These are phyloP conservation scores for Triticum dicoccoides DNA, from an alignment of 176 grass and related monocot genomes.

Conservation along the genomic window DNA sequence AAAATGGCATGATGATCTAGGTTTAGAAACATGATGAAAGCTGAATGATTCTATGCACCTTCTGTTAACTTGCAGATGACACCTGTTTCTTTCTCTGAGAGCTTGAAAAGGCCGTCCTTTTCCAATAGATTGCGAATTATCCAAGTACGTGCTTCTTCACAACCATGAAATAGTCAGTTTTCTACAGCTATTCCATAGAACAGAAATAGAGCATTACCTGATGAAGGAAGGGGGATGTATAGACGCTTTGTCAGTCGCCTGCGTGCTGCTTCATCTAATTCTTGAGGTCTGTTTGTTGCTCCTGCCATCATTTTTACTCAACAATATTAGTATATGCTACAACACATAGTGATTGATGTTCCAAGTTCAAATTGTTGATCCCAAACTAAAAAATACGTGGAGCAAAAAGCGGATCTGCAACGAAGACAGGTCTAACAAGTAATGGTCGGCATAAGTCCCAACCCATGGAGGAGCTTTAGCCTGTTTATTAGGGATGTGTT, in stretches of 20 bases:
- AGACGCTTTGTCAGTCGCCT: conserved; percentile 87
- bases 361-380: not conserved
- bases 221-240: conserved; percentile 94
- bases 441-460: not conserved
- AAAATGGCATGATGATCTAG: conserved; percentile 9
- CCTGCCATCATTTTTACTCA: conserved; percentile 43
- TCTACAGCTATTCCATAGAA: not conserved
- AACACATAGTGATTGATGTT: not conserved
- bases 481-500: not conserved
- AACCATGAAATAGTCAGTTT: conserved; percentile 35
- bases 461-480: not conserved
- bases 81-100: conserved; percentile 70
- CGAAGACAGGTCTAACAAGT: not conserved
- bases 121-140: conserved; percentile 80
- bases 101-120: conserved; percentile 93
- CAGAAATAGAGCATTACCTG: conserved; percentile 53
- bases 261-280: conserved; percentile 96
- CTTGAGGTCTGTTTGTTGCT: conserved; percentile 97
- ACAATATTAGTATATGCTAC: conserved; percentile 18
- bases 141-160: conserved; percentile 81
- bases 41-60: conserved; percentile 41
- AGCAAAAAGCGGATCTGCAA: not conserved
- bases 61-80: conserved; percentile 88
- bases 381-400: not conserved
- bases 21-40: conserved; percentile 25